These are phyloP conservation scores for Suillus placidus DNA, from an alignment of 768 basidiomycete genomes.

Conservation along the genomic window DNA sequence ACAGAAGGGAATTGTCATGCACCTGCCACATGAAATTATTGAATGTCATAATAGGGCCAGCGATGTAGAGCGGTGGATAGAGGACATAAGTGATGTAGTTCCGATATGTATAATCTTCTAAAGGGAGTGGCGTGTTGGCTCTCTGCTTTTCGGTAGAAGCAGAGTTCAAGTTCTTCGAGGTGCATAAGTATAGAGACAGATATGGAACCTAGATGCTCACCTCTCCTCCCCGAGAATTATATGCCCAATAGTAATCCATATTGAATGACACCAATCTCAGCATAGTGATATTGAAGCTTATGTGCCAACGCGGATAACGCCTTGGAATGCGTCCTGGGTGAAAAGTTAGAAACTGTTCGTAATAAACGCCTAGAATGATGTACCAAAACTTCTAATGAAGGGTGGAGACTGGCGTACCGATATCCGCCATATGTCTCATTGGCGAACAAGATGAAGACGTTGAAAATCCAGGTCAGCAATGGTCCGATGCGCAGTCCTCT, in stretches of 20 bases:
- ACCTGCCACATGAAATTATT: conserved; percentile 97
- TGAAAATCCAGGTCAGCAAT: conserved; percentile 76
- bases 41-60: conserved; percentile 94
- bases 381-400: conserved; percentile 64
- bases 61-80: conserved; percentile 94
- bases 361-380: conserved; percentile 26
- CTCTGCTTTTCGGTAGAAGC: conserved; percentile 62
- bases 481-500: conserved; percentile 49
- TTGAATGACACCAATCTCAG: conserved; percentile 90
- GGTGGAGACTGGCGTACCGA: conserved; percentile 56
- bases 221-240: conserved; percentile 42
- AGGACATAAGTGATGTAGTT: conserved; percentile 86
- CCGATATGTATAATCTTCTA: conserved; percentile 60
- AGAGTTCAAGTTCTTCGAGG: conserved; percentile 27
- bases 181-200: conserved; percentile 11
- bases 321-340: conserved; percentile 64
- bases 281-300: conserved; percentile 96
- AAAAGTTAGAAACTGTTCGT: conserved; percentile 9
- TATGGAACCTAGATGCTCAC: conserved; percentile 35
- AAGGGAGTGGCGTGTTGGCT: conserved; percentile 53
- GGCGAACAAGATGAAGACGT: conserved; percentile 68
- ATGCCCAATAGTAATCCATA: conserved; percentile 92
- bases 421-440: conserved; percentile 83
- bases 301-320: conserved; percentile 92
- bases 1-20: conserved; percentile 21